Evolutionary conservation across 305 asterid genomes (phyloP), one percentile per base, ranked within the genome.

Genomic region (Lippia alba): DNA sequence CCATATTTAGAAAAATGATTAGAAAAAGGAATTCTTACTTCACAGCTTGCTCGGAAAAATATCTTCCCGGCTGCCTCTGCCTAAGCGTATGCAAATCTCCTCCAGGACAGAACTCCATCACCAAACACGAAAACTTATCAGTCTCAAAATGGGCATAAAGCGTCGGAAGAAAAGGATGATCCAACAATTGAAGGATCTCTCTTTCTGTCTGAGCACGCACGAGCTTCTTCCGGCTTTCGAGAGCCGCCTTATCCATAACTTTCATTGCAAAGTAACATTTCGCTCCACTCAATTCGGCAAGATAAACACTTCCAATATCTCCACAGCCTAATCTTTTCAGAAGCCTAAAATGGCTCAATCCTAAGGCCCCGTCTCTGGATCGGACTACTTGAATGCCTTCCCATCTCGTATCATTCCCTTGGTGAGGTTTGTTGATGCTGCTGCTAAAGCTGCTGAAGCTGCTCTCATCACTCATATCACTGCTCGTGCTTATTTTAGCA

Each of bases 271-370:
- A 86, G 66, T 80, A 80, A 74, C 85, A 79, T 54, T 81, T 81
- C 12, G 91, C 83, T 66, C 88, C 89, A 61, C 79, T 73, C 84
- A 89, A 48, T 69, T 89, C 91, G 11, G 84, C 89, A 76, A 89
- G 67, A 82, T 89, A 87, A 61, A 86, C 96, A 62, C 92, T 89
- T 59, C 96, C 96, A 45, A 89, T 89, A 74, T 89, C 96, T 20
- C 96, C 96, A 67, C 85, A 85, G 5, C 96, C 96, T 64, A 89
- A 49, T 65, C 82, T 77, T 73, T 84, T 86, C 64, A 89, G 77
- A 40, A 89, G 76, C 79, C 86, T 81, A 68, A 89, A 89, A 76
- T 89, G 86, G 51, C 74, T 82, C 79, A 88, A 74, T 66, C 87
- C 86, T 63, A 88, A 73, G 11, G 59, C 63, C 12, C 91, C 87